Percentiles rank a stretch among this genome's conserved stretches.
Evolutionary conservation across 2,329 filamentous ascomycete species (phyloP).

Genomic region (Cladosporium sp.): DNA sequence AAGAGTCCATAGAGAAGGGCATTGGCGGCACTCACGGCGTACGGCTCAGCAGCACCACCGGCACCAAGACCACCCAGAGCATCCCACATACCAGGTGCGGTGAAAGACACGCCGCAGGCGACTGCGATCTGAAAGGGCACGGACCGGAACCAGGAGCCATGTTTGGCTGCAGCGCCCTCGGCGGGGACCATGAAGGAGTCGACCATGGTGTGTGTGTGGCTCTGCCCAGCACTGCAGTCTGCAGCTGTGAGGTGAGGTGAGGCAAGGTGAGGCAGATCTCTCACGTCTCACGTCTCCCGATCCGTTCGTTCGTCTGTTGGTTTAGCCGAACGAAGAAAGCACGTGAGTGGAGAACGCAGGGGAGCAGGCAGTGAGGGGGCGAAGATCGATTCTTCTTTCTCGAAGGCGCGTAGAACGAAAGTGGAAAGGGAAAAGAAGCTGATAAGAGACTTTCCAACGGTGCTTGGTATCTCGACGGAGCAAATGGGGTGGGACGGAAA

Average conservation of each 20-base stretch:
- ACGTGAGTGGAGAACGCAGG: neutral
- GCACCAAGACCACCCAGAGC: slow-evolving; percentile 19
- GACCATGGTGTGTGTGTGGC: slow-evolving; percentile 7
- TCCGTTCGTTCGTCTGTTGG: too few species aligned
- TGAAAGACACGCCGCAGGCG: slow-evolving; percentile 18
- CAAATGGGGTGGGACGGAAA: too few species aligned
- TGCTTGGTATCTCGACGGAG: too few species aligned
- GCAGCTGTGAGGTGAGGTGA: too few species aligned
- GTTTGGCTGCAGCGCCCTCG: neutral
- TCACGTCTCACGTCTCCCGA: too few species aligned
- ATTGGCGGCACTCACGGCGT: slow-evolving; percentile 11
- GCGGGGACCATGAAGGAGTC: slow-evolving; percentile 6
- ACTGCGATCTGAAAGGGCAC: slow-evolving; percentile 19
- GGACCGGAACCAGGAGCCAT: slow-evolving; percentile 12
- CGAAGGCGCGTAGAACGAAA: slow-evolving; percentile 4
- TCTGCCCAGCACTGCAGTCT: too few species aligned
- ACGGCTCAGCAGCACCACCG: slow-evolving; percentile 10
- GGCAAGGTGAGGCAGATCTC: too few species aligned
- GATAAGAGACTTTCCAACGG: slow-evolving; percentile 1
- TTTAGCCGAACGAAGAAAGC: neutral
- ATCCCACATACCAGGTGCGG: slow-evolving; percentile 20
- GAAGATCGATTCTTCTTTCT: neutral
- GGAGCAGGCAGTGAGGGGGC: too few species aligned
- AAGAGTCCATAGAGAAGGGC: slow-evolving; percentile 13
- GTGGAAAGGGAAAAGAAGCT: neutral